A percentile compares a stretch with the other conserved stretches of the same genome.
phyloP scores from a whole-genome alignment of 2,329 filamentous ascomycete species.

The Paramyrothecium roridum region DNA sequence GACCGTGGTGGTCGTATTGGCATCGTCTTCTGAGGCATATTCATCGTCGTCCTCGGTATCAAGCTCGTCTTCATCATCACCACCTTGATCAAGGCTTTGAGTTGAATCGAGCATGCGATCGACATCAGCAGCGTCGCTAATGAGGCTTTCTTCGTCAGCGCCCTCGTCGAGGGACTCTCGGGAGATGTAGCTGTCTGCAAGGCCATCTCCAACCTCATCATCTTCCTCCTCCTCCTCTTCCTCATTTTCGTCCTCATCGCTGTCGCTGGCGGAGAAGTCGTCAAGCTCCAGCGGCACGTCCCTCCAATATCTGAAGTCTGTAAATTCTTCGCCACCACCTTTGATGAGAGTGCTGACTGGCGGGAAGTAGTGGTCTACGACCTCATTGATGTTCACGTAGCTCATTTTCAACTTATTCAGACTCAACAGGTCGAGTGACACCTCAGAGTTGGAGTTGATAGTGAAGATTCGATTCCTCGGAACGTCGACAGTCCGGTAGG shows the following conservation, averaged over 20 bases:
- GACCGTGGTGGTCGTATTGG: slow-evolving; percentile 4
- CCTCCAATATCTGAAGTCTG: slow-evolving; percentile 96
- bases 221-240: slow-evolving; percentile 44
- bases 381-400: slow-evolving; percentile 94
- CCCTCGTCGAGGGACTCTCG: slow-evolving; percentile 31
- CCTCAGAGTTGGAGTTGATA: slow-evolving; percentile 96
- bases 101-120: slow-evolving; percentile 37
- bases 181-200: slow-evolving; percentile 25
- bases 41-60: slow-evolving; percentile 22
- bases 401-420: slow-evolving; percentile 95
- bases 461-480: slow-evolving; percentile 94
- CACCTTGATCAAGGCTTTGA: slow-evolving; percentile 37
- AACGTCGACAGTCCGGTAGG: slow-evolving; percentile 93
- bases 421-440: slow-evolving; percentile 83
- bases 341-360: slow-evolving; percentile 83
- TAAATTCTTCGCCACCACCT: slow-evolving; percentile 89
- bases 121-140: slow-evolving; percentile 42
- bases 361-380: slow-evolving; percentile 97
- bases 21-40: slow-evolving; percentile 13
- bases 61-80: slow-evolving; percentile 34
- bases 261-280: slow-evolving; percentile 84
- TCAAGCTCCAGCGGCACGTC: slow-evolving; percentile 79
- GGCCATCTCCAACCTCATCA: slow-evolving; percentile 33
- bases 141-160: slow-evolving; percentile 36
- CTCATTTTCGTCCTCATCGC: slow-evolving; percentile 47